phyloP scores from a whole-genome alignment of 768 basidiomycete genomes.

The Boletus rubropictus region DNA sequence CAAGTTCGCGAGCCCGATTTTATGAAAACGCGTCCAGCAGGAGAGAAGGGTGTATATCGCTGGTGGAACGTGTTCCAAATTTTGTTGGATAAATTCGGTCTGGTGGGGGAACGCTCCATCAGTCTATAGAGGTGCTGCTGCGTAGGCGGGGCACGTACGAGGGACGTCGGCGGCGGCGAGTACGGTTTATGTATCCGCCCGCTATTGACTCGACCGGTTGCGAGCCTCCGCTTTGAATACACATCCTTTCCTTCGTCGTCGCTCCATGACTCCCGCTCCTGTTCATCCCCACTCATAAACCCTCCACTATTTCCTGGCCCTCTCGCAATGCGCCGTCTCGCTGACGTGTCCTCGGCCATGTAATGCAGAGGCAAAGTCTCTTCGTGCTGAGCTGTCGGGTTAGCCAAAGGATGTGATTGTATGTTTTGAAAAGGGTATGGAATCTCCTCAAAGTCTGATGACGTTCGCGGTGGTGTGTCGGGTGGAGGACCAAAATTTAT shows the following conservation, averaged over 20 bases:
- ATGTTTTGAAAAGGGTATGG: slow-evolving; percentile 45
- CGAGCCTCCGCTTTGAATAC: slow-evolving; percentile 43
- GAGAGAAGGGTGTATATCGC: slow-evolving; percentile 87
- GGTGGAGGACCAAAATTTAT: slow-evolving; percentile 62
- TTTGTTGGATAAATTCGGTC: slow-evolving; percentile 75
- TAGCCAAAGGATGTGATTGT: slow-evolving; percentile 26
- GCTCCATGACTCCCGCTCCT: slow-evolving; percentile 33
- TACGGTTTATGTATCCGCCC: slow-evolving; percentile 57
- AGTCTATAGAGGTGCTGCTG: slow-evolving; percentile 4
- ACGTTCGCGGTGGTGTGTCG: slow-evolving; percentile 44
- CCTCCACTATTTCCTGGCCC: slow-evolving; percentile 31
- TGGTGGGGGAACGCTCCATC: slow-evolving; percentile 25
- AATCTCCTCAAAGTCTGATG: slow-evolving; percentile 70
- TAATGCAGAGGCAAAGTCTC: slow-evolving; percentile 48
- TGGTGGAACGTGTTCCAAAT: slow-evolving; percentile 71
- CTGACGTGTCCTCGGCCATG: slow-evolving; percentile 46
- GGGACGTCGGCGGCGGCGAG: slow-evolving; percentile 60
- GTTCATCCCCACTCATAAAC: slow-evolving; percentile 24
- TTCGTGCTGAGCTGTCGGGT: slow-evolving; percentile 23
- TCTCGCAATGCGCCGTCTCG: slow-evolving; percentile 41
- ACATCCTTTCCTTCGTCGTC: slow-evolving; percentile 67
- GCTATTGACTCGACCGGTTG: slow-evolving; percentile 41
- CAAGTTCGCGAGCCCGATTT: slow-evolving; percentile 76
- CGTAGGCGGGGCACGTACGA: slow-evolving; percentile 36
- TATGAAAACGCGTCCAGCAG: slow-evolving; percentile 92